These are phyloP conservation scores for Apodospora peruviana DNA, from an alignment of 495 filamentous ascomycete genomes.

Conservation along the genomic window DNA sequence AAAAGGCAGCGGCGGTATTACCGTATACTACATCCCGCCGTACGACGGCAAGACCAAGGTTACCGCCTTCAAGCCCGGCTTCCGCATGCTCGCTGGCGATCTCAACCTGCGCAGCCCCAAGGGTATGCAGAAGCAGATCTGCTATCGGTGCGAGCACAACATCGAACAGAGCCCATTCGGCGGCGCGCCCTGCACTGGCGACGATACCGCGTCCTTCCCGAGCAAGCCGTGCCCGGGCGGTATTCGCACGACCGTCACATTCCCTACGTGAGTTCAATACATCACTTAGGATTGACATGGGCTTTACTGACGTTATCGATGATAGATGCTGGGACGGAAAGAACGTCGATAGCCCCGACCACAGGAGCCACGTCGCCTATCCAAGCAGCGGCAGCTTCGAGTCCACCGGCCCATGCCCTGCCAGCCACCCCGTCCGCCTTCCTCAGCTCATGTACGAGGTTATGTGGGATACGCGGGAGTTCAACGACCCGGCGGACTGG, in stretches of 20 bases:
- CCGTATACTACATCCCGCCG: constrained; percentile 46
- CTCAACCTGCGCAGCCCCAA: constrained; percentile 19
- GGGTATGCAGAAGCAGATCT: constrained; percentile 36
- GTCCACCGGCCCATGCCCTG: constrained; percentile 35
- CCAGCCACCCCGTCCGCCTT: constrained; percentile 36
- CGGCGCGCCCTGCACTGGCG: constrained; percentile 46
- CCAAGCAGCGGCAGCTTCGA: constrained; percentile 35
- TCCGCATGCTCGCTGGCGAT: constrained; percentile 42
- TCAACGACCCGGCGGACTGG: constrained; percentile 41
- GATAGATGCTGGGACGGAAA: constrained; percentile 47
- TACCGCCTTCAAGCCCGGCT: constrained; percentile 41
- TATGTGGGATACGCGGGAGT: constrained; percentile 41
- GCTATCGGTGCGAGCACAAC: constrained; percentile 45
- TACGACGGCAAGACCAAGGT: constrained; percentile 38
- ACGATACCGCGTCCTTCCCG: constrained; percentile 41
- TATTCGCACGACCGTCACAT: constrained; percentile 44
- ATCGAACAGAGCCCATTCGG: constrained; percentile 44
- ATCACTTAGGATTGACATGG: no score
- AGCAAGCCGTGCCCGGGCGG: constrained; percentile 37
- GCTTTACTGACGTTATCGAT: no score
- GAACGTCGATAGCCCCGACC: constrained; percentile 47
- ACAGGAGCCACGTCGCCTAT: constrained; percentile 45
- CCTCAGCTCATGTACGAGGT: constrained; percentile 47
- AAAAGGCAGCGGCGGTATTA: constrained; percentile 36
- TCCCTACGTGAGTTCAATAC: constrained; percentile 33